These are phyloP conservation scores for Pseudogymnoascus verrucosus DNA, from an alignment of 2,329 filamentous ascomycete genomes.

Conservation along the genomic window DNA sequence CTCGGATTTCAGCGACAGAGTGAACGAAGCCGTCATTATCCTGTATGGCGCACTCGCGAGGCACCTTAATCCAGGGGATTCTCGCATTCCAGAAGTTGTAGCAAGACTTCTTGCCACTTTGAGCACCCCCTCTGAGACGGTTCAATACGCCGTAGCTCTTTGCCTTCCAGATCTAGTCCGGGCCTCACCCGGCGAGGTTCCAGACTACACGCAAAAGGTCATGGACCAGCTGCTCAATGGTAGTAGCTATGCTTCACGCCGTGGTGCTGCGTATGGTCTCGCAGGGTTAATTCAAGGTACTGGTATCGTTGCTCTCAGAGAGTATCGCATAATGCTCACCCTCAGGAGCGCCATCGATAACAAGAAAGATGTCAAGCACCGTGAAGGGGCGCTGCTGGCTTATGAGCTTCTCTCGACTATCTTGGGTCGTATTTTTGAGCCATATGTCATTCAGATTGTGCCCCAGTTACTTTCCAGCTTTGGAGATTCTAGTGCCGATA, in stretches of 20 bases:
- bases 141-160: constrained; percentile 92
- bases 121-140: constrained; percentile 89
- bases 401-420: constrained; percentile 86
- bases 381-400: constrained; percentile 80
- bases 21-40: constrained; percentile 96
- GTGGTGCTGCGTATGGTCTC: constrained; percentile 90
- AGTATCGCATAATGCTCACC: constrained; percentile 77
- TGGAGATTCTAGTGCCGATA: constrained; percentile 78
- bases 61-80: constrained; percentile 77
- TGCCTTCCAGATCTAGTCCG: constrained; percentile 87
- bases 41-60: constrained; percentile 90
- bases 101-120: constrained; percentile 78
- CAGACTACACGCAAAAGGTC: constrained; percentile 72
- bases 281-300: constrained; percentile 85
- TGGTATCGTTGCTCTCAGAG: constrained; percentile 71
- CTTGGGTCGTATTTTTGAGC: constrained; percentile 84
- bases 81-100: constrained; percentile 80
- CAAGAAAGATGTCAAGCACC: constrained; percentile 83
- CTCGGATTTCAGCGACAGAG: constrained; percentile 73
- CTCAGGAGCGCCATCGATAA: constrained; percentile 82
- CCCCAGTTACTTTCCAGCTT: constrained; percentile 85
- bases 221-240: constrained; percentile 74
- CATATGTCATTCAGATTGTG: constrained; percentile 92
- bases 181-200: constrained; percentile 68
- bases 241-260: constrained; percentile 86